Base-by-base conservation (phyloP, 2,329 filamentous ascomycete species). In the Ophiosphaerella herpotricha region DNA sequence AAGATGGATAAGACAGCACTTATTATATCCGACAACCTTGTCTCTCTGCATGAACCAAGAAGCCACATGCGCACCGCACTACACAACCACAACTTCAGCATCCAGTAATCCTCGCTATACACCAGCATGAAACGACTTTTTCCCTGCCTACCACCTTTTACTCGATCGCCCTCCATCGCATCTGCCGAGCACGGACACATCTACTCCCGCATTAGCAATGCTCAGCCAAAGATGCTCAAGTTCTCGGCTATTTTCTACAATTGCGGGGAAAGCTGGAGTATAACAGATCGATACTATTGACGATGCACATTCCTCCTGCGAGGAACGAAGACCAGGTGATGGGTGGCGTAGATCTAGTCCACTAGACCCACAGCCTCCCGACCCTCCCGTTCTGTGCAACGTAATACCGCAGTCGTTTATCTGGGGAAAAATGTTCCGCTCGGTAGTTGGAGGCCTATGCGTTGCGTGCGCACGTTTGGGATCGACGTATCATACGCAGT, bases 331-430 rank as follows among this genome's bases (percentile, higher is more conserved):
- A 54, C 50, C 48, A 35, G 54, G 50, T 42, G 50, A 40, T 35
- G 43, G 53, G 53, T 52, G 39, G 50, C 50, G 47, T 21, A 51
- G 47, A 38, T 47, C 39, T 33, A 40, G 16, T 14, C n/a, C 9
- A n/a, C n/a, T 36, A 5, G 39, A 37, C 39, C n/a, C 40, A 41
- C 41, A n/a, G 23, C 37, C 43, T 41, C 40, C 43, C 40, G 42
- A 36, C 24, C 47, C 53, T 46, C 40, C 57, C 51, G 52, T 38
- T 14, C 26, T 40, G 39, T 44, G 35, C 18, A 21, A 43, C 46
- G 43, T 52, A 46, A 46, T 55, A 50, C 55, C 13, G 38, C 46
- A 34, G 24, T 34, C 35, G 48, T 46, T 24, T 35, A 41, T 39
- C 34, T 43, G 29, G 39, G 35, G 11, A 45, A 24, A 44, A 40